Percentiles rank a stretch among this genome's conserved stretches.
phyloP scores from a whole-genome alignment of 306 rosid species.

The Rosa chinensis region DNA sequence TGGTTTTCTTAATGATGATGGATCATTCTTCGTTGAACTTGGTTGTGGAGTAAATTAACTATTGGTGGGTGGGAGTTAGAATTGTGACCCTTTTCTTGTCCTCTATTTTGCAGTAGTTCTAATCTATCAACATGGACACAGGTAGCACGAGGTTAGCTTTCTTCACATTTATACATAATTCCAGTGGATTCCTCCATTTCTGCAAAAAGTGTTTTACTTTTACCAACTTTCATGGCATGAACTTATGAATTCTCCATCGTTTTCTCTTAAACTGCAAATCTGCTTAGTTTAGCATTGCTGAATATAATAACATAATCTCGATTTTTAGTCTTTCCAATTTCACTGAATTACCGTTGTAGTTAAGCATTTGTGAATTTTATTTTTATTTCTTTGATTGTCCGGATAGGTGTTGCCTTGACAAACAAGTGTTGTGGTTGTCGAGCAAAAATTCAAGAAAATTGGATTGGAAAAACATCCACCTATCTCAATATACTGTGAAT shows the following conservation, averaged over 20 bases:
- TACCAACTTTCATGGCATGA: not conserved
- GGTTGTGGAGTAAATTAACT: not conserved
- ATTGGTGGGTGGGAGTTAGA: not conserved
- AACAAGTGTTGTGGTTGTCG: conserved; percentile 23
- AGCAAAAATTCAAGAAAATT: conserved; percentile 21
- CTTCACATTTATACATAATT: not conserved
- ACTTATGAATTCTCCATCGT: not conserved
- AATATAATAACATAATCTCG: not conserved
- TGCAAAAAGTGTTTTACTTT: not conserved
- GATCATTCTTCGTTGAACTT: not conserved
- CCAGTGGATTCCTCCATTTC: not conserved
- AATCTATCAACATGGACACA: conserved; percentile 31
- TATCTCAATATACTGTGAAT: conserved; percentile 15
- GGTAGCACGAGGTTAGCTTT: conserved; percentile 24
- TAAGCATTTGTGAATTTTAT: not conserved
- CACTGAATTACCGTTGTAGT: not conserved
- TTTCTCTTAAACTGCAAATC: not conserved
- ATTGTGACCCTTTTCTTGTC: not conserved
- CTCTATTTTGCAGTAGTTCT: conserved; percentile 1
- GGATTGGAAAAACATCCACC: conserved; percentile 25
- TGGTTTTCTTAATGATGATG: not conserved
- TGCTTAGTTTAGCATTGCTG: not conserved
- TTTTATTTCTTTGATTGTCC: conserved; percentile 1
- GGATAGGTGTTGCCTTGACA: conserved; percentile 38
- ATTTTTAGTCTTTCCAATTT: not conserved